Percentiles rank a stretch among this genome's conserved stretches.
Evolutionary conservation across 2,329 filamentous ascomycete genomes (phyloP).

Genomic region (Biscogniauxia mediterranea): DNA sequence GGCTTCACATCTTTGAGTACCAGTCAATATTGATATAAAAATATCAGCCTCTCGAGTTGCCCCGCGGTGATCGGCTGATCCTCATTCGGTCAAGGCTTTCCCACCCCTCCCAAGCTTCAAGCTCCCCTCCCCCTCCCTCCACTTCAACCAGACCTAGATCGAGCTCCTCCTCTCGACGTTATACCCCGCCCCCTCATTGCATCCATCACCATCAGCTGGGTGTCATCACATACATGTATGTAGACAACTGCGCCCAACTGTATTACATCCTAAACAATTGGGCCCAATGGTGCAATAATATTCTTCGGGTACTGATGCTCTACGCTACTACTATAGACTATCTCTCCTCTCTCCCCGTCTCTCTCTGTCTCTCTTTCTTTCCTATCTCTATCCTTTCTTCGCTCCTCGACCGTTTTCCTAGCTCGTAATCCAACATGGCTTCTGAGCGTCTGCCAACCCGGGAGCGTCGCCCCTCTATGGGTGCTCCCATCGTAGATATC

Average conservation of each 20-base stretch:
- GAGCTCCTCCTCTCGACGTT: conserved; percentile 1
- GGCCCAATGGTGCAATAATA: neutral
- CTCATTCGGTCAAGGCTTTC: neutral
- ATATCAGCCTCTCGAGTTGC: no score
- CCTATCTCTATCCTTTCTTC: neutral
- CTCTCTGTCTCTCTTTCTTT: neutral
- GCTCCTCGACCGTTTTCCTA: neutral
- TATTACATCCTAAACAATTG: neutral
- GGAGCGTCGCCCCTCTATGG: conserved; percentile 77
- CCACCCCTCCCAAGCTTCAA: no score
- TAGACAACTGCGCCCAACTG: neutral
- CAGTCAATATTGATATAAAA: no score
- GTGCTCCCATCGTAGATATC: conserved; percentile 80
- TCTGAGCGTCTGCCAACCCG: conserved; percentile 49
- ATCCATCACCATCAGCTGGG: conserved; percentile 5
- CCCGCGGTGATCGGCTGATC: conserved; percentile 5
- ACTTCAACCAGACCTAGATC: no score
- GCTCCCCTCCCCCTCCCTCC: no score
- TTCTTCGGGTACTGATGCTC: neutral
- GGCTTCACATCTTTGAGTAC: no score
- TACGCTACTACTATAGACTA: neutral
- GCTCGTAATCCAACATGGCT: conserved; percentile 28
- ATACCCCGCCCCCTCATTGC: conserved; percentile 18
- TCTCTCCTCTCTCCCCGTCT: neutral
- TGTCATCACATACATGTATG: neutral